Conservation (phyloP, 768 basidiomycete genomes). For the Lentinus brumalis region DNA sequence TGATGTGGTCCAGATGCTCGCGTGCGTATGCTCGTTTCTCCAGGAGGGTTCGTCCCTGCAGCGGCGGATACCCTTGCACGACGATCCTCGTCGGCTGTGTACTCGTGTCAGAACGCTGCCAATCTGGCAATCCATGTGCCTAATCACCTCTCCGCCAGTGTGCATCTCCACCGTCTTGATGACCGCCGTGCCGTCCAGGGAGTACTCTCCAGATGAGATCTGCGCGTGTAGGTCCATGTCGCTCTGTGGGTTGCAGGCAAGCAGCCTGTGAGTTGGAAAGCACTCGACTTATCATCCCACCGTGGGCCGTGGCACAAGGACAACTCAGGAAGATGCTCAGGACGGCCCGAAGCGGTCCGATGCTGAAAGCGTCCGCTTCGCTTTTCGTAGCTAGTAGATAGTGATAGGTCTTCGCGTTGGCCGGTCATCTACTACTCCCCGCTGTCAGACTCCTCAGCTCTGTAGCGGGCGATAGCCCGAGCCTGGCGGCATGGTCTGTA, state of each 20-base stretch:
- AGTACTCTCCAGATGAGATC: slow-evolving; percentile 3
- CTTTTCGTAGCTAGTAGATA: too few species aligned
- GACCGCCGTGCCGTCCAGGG: background rate
- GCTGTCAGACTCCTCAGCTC: too few species aligned
- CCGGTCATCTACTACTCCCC: too few species aligned
- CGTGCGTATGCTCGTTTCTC: slow-evolving; percentile 37
- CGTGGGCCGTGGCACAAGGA: too few species aligned
- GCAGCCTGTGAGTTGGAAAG: too few species aligned
- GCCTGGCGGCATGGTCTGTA: too few species aligned
- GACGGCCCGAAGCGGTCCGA: too few species aligned
- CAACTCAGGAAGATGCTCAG: too few species aligned
- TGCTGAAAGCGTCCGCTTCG: too few species aligned
- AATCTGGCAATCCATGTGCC: background rate
- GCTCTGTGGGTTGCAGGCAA: background rate
- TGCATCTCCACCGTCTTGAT: slow-evolving; percentile 42
- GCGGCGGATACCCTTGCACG: slow-evolving; percentile 35
- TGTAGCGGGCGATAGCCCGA: too few species aligned
- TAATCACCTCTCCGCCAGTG: slow-evolving; percentile 38
- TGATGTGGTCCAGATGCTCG: slow-evolving; percentile 31
- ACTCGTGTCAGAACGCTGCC: background rate
- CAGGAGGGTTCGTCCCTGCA: slow-evolving; percentile 37
- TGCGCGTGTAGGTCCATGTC: slow-evolving; percentile 12
- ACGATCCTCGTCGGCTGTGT: slow-evolving; percentile 41
- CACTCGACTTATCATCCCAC: too few species aligned
- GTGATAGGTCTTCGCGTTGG: too few species aligned